Percentiles rank a stretch among this genome's conserved stretches.
Evolutionary conservation across 1,139 yeast species (phyloP).

Genomic region (Saccharomyces hybrid): DNA sequence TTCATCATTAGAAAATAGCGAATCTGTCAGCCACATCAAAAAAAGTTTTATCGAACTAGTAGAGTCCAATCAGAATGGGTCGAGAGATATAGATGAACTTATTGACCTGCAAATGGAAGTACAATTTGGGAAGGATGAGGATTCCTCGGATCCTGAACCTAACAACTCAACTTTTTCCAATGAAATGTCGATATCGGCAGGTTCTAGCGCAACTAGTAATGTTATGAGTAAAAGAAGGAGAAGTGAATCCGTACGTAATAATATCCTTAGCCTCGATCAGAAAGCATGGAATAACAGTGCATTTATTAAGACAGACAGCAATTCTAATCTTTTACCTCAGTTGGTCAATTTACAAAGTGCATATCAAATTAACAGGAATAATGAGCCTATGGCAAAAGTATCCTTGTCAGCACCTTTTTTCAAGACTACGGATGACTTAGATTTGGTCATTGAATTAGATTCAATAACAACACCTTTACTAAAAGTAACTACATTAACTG

Average conservation of each 20-base stretch:
- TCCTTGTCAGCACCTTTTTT: conserved; percentile 39
- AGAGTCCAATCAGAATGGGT: conserved; percentile 10
- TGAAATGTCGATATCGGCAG: not conserved
- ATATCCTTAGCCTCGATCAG: conserved; percentile 1
- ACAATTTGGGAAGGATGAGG: conserved; percentile 18
- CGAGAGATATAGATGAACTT: conserved; percentile 23
- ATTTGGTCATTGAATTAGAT: conserved; percentile 33
- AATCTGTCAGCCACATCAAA: conserved; percentile 9
- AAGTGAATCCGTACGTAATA: conserved; percentile 4
- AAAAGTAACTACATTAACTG: conserved; percentile 29
- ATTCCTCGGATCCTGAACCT: conserved; percentile 2
- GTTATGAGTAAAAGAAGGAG: conserved; percentile 1
- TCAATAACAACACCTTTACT: conserved; percentile 5
- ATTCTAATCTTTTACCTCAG: conserved; percentile 21
- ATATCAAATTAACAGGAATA: conserved; percentile 33
- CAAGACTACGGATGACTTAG: conserved; percentile 45
- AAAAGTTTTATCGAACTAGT: conserved; percentile 17
- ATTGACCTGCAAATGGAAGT: conserved; percentile 22
- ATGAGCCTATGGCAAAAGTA: conserved; percentile 29
- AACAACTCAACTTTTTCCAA: not conserved
- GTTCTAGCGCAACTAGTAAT: conserved; percentile 3
- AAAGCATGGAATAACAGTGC: conserved; percentile 1
- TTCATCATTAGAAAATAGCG: conserved; percentile 6
- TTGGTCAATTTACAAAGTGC: conserved; percentile 30
- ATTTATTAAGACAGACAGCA: not conserved